Evolutionary conservation across 805 yeast genomes (phyloP), one percentile per base, ranked within the genome.

Genomic region (Lachancea waltii): DNA sequence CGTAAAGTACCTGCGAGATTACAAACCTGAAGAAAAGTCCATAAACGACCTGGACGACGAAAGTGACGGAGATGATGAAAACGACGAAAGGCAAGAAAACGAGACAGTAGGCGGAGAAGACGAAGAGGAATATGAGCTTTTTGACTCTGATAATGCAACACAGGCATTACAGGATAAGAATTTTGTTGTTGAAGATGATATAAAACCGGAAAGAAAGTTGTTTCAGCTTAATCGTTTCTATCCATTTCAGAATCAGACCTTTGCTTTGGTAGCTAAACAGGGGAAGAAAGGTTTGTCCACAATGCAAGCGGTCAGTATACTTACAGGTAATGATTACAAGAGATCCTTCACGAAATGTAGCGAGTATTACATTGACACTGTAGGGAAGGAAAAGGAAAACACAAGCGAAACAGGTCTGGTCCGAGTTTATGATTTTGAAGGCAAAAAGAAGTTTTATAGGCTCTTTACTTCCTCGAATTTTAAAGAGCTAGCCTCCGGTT

Each of bases 401-500:
- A 40, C 40, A 53, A 32, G 63, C 54, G 38, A 62, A 53, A 42
- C 57, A 58, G 41, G 63, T 2, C 63, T 85, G 9, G 69, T 81
- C 0, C 69, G 82, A 44, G 78, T 79, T 13, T 75, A 76, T 42
- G 94, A 84, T 51, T 77, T 77, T 47, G 78, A 76, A 42, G 94
- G 95, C 0, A 77, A 86, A 46, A 68, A 71, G 41, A 81, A 84
- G 51, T 83, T 77, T 47, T 84, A 75, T 57, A 66, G 94, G 28
- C 78, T 82, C 48, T 68, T 78, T 44, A 67, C 79, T 0, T 68
- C 69, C 32, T 53, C 60, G 3, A 61, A 67, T 30, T 70, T 67
- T 39, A 41, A 61, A 13, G 51, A 48, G 15, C 53, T 64, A 11
- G 13, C 34, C 7, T 33, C 36, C 11, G 25, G 19, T 13, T 30